Percentiles rank a stretch among this genome's conserved stretches.
Conservation (phyloP, 2,329 filamentous ascomycete genomes). For the Calonectria multiphialidica region DNA sequence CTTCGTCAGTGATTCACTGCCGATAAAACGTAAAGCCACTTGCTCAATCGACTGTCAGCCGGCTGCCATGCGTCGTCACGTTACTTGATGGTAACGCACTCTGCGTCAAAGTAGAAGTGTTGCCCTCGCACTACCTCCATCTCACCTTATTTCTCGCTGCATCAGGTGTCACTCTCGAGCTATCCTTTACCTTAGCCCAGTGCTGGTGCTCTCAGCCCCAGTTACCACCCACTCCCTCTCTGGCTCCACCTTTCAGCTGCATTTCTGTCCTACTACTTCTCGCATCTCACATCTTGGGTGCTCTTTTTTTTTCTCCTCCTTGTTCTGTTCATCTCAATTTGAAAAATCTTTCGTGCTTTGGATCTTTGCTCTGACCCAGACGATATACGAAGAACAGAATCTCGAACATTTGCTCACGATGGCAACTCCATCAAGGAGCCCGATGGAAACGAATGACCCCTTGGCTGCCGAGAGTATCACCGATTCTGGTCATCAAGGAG, state of each 20-base stretch:
- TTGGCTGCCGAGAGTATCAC: neutral
- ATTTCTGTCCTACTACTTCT: neutral
- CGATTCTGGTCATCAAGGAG: neutral
- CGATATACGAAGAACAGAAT: neutral
- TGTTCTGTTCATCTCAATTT: neutral
- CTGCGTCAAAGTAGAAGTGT: neutral
- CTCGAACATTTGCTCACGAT: slow-evolving; percentile 21
- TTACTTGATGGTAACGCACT: neutral
- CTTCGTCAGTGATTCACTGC: neutral
- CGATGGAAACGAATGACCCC: slow-evolving; percentile 21
- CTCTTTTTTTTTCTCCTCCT: neutral
- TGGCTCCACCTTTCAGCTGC: neutral
- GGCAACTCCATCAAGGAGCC: slow-evolving; percentile 22
- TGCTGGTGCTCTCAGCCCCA: neutral
- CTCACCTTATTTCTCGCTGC: neutral
- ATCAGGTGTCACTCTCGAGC: neutral
- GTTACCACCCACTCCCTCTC: neutral
- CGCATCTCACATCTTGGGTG: neutral
- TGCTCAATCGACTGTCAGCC: neutral
- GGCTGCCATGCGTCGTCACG: neutral
- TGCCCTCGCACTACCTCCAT: neutral
- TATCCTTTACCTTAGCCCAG: neutral
- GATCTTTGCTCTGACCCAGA: neutral
- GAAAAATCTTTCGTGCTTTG: neutral
- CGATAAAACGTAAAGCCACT: neutral